Percentiles rank a stretch among this genome's conserved stretches.
Evolutionary conservation across 2,329 filamentous ascomycete species (phyloP).

Genomic region (Sporothrix dimorphospora): DNA sequence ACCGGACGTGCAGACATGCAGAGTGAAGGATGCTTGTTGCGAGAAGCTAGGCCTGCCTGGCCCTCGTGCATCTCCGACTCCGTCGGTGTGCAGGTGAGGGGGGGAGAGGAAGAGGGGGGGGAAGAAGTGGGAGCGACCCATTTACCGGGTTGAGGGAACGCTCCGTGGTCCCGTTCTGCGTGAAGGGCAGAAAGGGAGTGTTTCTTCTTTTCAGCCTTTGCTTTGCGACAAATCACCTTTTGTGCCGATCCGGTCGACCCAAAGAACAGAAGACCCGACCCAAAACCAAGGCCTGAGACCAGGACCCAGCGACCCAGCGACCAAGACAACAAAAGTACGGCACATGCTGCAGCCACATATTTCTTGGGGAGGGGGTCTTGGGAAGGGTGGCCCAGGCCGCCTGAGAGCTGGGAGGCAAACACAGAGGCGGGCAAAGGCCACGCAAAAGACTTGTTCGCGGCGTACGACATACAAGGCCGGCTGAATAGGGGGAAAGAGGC

Average conservation of each 20-base stretch:
- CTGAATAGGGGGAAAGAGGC: not conserved
- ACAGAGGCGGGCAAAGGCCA: not conserved
- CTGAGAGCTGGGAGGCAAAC: not conserved
- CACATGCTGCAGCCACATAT: not conserved
- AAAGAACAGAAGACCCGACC: not conserved
- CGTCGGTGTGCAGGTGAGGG: conserved; percentile 6
- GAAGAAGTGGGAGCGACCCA: not conserved
- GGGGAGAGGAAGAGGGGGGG: not conserved
- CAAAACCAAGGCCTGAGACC: not conserved
- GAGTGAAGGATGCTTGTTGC: not conserved
- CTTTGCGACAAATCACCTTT: conserved; percentile 22
- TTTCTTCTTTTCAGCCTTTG: not conserved
- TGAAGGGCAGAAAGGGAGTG: not conserved
- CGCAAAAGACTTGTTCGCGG: not conserved
- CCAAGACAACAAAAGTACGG: not conserved
- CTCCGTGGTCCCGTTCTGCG: not conserved
- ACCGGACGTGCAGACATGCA: not conserved
- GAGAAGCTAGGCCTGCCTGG: not conserved
- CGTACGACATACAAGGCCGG: no score
- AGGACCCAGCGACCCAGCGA: not conserved
- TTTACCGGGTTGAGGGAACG: not conserved
- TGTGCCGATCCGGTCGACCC: conserved; percentile 12
- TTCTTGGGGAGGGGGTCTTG: no score
- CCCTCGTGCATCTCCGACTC: not conserved
- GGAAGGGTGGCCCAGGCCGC: not conserved